These are phyloP conservation scores for Fagopyrum tataricum DNA, from an alignment of 148 eudicot genomes.

Conservation along the genomic window DNA sequence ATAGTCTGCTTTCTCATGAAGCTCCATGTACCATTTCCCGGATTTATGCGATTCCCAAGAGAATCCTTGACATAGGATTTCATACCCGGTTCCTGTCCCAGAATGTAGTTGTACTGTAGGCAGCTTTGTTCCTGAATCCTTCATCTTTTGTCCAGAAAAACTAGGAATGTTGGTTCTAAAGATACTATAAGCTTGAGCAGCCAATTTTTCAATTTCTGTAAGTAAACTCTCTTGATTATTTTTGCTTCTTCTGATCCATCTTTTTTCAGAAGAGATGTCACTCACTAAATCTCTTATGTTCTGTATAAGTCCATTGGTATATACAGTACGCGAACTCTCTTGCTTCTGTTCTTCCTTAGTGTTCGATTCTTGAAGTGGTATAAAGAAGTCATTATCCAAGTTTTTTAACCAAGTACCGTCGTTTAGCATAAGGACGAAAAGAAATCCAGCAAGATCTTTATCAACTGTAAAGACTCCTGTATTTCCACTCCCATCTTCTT, in stretches of 20 bases:
- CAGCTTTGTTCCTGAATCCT: constrained; percentile 33
- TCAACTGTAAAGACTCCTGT: constrained; percentile 49
- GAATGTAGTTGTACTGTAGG: constrained; percentile 38
- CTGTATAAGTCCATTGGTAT: constrained; percentile 57
- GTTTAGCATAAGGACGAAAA: constrained; percentile 64
- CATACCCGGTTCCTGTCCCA: constrained; percentile 85
- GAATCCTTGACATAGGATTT: constrained; percentile 89
- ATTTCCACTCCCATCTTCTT: constrained; percentile 50
- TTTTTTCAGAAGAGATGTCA: constrained; percentile 61
- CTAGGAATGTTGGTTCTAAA: constrained; percentile 60
- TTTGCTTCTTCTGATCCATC: constrained; percentile 55
- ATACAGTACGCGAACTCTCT: constrained; percentile 34
- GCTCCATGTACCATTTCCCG: constrained; percentile 86
- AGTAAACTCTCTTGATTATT: constrained; percentile 77
- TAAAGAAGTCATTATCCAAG: constrained; percentile 65
- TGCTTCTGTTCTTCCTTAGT: constrained; percentile 23
- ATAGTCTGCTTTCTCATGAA: constrained; percentile 56
- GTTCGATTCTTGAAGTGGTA: constrained; percentile 40
- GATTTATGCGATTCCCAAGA: constrained; percentile 98
- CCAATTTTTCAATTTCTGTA: constrained; percentile 91
- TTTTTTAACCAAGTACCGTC: constrained; percentile 70
- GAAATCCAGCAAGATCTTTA: constrained; percentile 42
- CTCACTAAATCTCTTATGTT: constrained; percentile 65
- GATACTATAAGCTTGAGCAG: constrained; percentile 90
- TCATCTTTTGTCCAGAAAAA: constrained; percentile 30